phyloP scores from a whole-genome alignment of 352 stramenopile genomes.

The Globisporangium yorkense region DNA sequence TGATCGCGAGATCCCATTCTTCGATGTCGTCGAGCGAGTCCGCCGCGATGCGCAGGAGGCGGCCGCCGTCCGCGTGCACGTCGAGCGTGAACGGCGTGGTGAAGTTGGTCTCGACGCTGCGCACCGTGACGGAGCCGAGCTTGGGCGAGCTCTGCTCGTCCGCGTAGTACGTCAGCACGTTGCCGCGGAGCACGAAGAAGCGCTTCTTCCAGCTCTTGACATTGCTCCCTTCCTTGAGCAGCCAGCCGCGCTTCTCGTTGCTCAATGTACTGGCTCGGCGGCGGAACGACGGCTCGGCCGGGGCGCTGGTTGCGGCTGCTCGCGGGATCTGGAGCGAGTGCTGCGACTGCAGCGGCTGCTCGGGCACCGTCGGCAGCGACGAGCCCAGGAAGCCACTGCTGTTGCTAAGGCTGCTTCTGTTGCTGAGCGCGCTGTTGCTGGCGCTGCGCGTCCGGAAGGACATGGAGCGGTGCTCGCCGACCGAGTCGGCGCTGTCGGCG shows the following conservation, averaged over 20 bases:
- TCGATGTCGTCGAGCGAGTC: slow-evolving; percentile 37
- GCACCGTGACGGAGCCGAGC: slow-evolving; percentile 24
- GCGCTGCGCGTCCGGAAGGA: slow-evolving; percentile 13
- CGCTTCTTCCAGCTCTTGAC: slow-evolving; percentile 52
- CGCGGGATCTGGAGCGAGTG: slow-evolving; percentile 1
- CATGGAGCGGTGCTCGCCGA: background rate
- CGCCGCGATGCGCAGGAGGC: slow-evolving; percentile 22
- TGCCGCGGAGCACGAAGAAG: slow-evolving; percentile 46
- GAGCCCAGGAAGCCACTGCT: background rate
- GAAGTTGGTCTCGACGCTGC: slow-evolving; percentile 21
- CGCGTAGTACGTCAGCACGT: slow-evolving; percentile 45
- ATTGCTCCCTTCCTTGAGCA: slow-evolving; percentile 27
- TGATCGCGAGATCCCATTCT: slow-evolving; percentile 27
- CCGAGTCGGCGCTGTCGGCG: slow-evolving; percentile 11
- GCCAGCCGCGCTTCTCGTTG: slow-evolving; percentile 26
- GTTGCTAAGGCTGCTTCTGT: slow-evolving; percentile 4
- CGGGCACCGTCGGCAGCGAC: background rate
- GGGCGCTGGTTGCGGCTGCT: background rate
- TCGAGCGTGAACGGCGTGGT: slow-evolving; percentile 30
- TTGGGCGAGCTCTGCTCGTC: slow-evolving; percentile 17
- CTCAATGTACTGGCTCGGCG: slow-evolving; percentile 1
- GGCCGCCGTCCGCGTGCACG: slow-evolving; percentile 16
- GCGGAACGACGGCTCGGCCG: background rate
- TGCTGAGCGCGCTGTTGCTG: slow-evolving; percentile 1
- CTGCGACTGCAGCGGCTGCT: slow-evolving; percentile 2